Evolutionary conservation across 495 filamentous ascomycete species (phyloP).

Genomic region (Talaromyces nanjingensis): DNA sequence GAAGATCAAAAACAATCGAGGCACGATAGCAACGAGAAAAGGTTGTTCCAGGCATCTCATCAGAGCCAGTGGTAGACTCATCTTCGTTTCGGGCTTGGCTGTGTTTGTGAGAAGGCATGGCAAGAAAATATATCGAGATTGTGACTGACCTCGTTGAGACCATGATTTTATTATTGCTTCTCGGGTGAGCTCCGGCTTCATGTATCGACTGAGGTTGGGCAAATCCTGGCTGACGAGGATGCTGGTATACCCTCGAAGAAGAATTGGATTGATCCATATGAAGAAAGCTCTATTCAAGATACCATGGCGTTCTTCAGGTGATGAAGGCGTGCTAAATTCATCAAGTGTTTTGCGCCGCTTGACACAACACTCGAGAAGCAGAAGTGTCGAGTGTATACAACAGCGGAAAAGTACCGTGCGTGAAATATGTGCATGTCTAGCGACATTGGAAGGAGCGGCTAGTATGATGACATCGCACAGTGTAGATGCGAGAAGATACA

Average conservation of each 20-base stretch:
- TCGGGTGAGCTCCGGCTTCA: neutral
- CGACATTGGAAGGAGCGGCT: neutral
- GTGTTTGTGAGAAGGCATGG: neutral
- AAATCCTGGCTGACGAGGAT: neutral
- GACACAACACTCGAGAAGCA: neutral
- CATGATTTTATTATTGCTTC: neutral
- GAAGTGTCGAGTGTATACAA: neutral
- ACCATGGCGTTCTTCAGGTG: neutral
- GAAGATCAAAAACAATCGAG: slow-evolving; percentile 46
- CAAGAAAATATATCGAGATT: neutral
- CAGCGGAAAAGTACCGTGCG: neutral
- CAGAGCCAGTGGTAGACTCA: neutral
- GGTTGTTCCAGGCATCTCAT: slow-evolving; percentile 10
- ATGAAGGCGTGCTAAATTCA: neutral
- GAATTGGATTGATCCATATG: slow-evolving; percentile 6
- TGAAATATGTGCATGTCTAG: neutral
- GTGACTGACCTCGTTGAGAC: neutral
- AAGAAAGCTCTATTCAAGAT: neutral
- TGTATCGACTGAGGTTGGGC: neutral
- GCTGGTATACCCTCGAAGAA: neutral
- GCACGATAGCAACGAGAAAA: slow-evolving; percentile 41
- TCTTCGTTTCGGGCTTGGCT: slow-evolving; percentile 1
- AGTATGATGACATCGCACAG: neutral
- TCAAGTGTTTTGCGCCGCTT: neutral
- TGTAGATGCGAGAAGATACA: neutral